A percentile compares a stretch with the other conserved stretches of the same genome.
Conservation (phyloP, 352 stramenopile species). For the Phytophthora europaea region DNA sequence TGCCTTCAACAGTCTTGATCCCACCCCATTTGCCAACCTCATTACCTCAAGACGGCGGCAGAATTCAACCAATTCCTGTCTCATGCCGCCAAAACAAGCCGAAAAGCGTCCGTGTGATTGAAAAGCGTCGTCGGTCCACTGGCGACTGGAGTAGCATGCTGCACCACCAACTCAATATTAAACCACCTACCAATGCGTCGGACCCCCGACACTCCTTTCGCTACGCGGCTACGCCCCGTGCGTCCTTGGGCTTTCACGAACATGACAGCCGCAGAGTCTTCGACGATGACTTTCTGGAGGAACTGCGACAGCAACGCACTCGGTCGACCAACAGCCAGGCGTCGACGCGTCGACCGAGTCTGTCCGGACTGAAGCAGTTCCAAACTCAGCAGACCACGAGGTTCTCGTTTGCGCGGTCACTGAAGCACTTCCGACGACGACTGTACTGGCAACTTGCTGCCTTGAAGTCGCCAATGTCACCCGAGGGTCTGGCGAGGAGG, state of each 20-base stretch:
- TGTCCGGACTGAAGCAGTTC: not conserved
- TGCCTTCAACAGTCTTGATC: not conserved
- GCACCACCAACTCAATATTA: not conserved
- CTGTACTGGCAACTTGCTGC: not conserved
- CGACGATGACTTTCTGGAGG: conserved; percentile 5
- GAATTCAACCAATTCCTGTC: not conserved
- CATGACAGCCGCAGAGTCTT: not conserved
- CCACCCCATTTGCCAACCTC: not conserved
- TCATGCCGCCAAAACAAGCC: not conserved
- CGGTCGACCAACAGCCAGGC: not conserved
- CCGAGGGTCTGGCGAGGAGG: not conserved
- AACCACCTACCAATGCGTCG: not conserved
- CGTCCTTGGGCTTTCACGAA: conserved; percentile 5
- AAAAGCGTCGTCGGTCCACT: not conserved
- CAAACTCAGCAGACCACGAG: not conserved
- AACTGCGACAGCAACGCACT: not conserved
- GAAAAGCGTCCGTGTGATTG: not conserved
- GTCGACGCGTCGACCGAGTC: not conserved
- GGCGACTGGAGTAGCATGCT: not conserved
- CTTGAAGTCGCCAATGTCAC: not conserved
- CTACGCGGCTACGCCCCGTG: conserved; percentile 1
- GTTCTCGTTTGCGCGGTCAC: conserved; percentile 4
- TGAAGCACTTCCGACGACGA: conserved; percentile 2
- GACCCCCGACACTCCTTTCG: not conserved
- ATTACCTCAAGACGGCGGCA: not conserved